These are phyloP conservation scores for Trichocladium uniseriatum DNA, from an alignment of 495 filamentous ascomycete species.

Conservation along the genomic window DNA sequence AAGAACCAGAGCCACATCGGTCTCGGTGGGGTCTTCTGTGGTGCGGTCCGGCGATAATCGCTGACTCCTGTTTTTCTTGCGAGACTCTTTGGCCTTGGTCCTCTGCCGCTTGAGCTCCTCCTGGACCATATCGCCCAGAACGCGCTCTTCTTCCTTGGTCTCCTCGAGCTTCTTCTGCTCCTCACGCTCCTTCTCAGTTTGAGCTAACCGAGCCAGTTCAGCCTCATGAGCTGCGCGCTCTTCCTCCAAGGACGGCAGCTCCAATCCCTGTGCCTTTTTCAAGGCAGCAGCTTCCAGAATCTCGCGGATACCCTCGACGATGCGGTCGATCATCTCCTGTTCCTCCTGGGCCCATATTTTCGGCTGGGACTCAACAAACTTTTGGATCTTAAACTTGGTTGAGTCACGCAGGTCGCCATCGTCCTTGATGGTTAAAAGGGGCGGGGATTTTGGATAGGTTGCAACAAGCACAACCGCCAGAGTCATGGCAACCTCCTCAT, in stretches of 20 bases:
- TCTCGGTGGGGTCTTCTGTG: constrained; percentile 21
- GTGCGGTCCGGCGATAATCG: constrained; percentile 20
- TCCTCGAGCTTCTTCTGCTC: constrained; percentile 46
- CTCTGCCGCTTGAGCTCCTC: constrained; percentile 62
- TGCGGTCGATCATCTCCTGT: constrained; percentile 80
- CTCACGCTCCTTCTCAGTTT: constrained; percentile 40
- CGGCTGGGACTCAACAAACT: constrained; percentile 59
- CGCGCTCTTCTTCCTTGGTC: constrained; percentile 63
- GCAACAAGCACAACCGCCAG: constrained; percentile 69
- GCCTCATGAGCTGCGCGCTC: constrained; percentile 64
- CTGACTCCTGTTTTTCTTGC: constrained; percentile 34
- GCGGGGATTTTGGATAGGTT: constrained; percentile 85
- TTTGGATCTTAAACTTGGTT: constrained; percentile 56
- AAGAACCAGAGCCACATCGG: constrained; percentile 46
- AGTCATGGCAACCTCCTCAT: constrained; percentile 53
- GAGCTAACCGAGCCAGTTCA: constrained; percentile 40
- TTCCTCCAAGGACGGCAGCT: constrained; percentile 80
- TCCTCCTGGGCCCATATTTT: constrained; percentile 48
- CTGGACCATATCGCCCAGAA: constrained; percentile 63
- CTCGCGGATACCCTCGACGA: constrained; percentile 75
- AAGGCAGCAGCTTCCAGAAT: constrained; percentile 79
- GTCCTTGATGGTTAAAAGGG: constrained; percentile 61
- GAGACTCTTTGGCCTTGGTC: constrained; percentile 47
- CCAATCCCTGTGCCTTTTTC: constrained; percentile 56
- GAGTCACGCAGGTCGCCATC: constrained; percentile 52